Base-by-base conservation (phyloP, 768 basidiomycete species). In the Kwoniella sp. region DNA sequence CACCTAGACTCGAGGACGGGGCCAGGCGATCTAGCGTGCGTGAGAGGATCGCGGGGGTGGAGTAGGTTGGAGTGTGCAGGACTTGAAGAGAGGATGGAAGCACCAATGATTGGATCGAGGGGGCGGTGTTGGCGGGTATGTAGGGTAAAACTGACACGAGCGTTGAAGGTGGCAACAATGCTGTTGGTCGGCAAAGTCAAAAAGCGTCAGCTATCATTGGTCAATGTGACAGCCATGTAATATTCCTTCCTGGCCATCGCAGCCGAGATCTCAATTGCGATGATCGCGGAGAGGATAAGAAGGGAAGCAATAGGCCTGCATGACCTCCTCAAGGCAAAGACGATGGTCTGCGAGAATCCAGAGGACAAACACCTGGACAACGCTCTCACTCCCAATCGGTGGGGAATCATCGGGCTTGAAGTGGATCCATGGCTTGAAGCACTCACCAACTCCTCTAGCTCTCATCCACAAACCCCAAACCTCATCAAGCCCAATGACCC, bases 391-490 rank as follows among this genome's bases (percentile, higher is more conserved):
- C 15, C 19, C 46, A 47, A 47, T 17, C 19, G 22, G 7, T 47
- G 33, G 33, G 13, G 13, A 33, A 33, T 6, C 17, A 44, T 10
- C 10, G 17, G 3, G 40, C 17, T 44, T 10, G 40, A 44, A 10
- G 8, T 9, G 7, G 17, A 10, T 9, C 6, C 30, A 5, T 9
- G 29, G 21, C 33, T 33, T n/a, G n/a, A n/a, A n/a, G n/a, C 54
- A 76, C 88, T 77, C 78, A 91, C 92, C 89, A 58, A 95, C 89
- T 53, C 93, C 93, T 68, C 93, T 82, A 6, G 91, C 92, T 62
- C 93, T 87, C 75, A 94, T 95, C 93, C 93, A 96, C 1, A 89
- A 87, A 26, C 91, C 91, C 93, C 93, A 97, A 0, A 90, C 90
- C 80, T 95, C 93, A 74, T 97, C 93, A 26, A 96, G 80, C 0